These are phyloP conservation scores for Xylaria palmicola DNA, from an alignment of 495 filamentous ascomycete genomes.

Conservation along the genomic window DNA sequence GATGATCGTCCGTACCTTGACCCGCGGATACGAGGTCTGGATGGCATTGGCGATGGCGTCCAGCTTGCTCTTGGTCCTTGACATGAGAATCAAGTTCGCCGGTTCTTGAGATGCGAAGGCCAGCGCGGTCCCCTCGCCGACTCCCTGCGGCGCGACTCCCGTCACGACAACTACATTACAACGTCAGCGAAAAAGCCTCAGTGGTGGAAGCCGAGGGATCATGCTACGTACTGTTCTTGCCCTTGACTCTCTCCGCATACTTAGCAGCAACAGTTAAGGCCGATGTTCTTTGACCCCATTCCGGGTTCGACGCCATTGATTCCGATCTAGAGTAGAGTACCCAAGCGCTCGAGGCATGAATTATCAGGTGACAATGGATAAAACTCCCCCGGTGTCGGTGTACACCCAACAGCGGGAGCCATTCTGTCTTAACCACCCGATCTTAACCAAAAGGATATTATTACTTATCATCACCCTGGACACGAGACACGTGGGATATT, in stretches of 20 bases:
- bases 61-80: slow-evolving; percentile 51
- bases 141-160: slow-evolving; percentile 51
- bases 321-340: neutral
- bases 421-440: neutral
- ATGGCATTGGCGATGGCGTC: slow-evolving; percentile 46
- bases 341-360: neutral
- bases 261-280: slow-evolving; percentile 42
- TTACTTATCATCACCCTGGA: too few species aligned
- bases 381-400: neutral
- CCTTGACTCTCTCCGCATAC: slow-evolving; percentile 40
- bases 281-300: slow-evolving; percentile 44
- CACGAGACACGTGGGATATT: neutral
- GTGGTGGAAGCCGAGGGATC: neutral
- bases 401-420: neutral
- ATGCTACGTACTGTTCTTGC: slow-evolving; percentile 33
- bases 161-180: slow-evolving; percentile 42
- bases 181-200: neutral
- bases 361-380: neutral
- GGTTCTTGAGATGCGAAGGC: slow-evolving; percentile 56
- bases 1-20: slow-evolving; percentile 38
- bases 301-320: slow-evolving; percentile 40
- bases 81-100: slow-evolving; percentile 52
- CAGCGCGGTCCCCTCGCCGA: slow-evolving; percentile 52
- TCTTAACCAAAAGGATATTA: neutral
- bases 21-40: slow-evolving; percentile 28